phyloP scores from a whole-genome alignment of 345 rosid genomes.

The Brassica juncea region DNA sequence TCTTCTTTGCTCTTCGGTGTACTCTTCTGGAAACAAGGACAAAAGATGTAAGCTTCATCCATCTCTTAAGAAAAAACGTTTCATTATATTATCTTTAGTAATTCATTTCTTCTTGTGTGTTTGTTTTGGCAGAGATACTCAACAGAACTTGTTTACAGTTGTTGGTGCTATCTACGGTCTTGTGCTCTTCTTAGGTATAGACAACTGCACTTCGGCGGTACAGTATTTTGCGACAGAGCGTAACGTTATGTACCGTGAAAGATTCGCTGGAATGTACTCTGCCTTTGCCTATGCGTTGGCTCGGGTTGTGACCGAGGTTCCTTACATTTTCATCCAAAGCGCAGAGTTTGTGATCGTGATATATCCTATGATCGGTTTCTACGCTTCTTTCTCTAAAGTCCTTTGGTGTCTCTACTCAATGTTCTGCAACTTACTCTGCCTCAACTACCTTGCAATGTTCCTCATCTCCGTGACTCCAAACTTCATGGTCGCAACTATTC shows the following conservation, averaged over 20 bases:
- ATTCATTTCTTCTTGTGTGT: neutral
- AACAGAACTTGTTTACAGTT: conserved; percentile 65
- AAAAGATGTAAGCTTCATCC: conserved; percentile 53
- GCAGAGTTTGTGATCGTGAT: conserved; percentile 44
- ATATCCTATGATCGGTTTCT: conserved; percentile 75
- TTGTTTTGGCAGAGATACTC: conserved; percentile 50
- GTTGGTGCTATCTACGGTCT: conserved; percentile 55
- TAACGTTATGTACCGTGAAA: conserved; percentile 70
- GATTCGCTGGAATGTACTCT: conserved; percentile 87
- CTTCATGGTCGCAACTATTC: conserved; percentile 53
- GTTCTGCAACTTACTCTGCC: conserved; percentile 56
- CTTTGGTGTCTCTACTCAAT: conserved; percentile 67
- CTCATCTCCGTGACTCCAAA: conserved; percentile 69
- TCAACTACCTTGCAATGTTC: conserved; percentile 70
- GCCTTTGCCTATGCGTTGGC: conserved; percentile 67
- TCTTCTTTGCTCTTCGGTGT: conserved; percentile 60
- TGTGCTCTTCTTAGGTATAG: conserved; percentile 62
- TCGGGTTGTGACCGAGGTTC: conserved; percentile 74
- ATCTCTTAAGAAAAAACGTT: too few species aligned
- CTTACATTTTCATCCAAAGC: conserved; percentile 55
- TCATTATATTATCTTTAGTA: neutral
- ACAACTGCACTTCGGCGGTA: conserved; percentile 62
- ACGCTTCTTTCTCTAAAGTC: conserved; percentile 51
- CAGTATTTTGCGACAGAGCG: conserved; percentile 61
- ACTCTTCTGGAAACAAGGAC: conserved; percentile 72